Percentiles rank a stretch among this genome's conserved stretches.
These are phyloP conservation scores for Metrosideros polymorpha DNA, from an alignment of 441 rosid species.

Conservation along the genomic window DNA sequence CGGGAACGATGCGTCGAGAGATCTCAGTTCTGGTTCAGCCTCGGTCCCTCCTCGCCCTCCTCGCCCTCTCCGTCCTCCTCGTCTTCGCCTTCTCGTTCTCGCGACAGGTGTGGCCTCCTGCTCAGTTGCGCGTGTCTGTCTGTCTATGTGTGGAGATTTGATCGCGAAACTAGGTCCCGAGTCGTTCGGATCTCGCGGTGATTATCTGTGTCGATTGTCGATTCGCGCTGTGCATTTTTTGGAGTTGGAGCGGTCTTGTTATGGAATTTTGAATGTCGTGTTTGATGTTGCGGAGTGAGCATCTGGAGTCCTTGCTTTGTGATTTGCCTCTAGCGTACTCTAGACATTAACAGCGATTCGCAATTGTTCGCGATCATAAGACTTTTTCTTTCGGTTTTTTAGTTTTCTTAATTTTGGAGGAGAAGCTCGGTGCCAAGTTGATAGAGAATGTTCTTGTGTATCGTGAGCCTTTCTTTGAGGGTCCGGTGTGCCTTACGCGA, in stretches of 20 bases:
- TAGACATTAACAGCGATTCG: neutral
- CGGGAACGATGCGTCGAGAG: constrained; percentile 40
- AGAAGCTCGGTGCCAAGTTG: neutral
- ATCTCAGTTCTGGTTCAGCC: constrained; percentile 53
- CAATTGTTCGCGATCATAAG: neutral
- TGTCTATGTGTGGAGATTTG: neutral
- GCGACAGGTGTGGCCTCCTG: constrained; percentile 24
- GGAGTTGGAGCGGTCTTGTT: neutral
- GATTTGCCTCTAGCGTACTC: neutral
- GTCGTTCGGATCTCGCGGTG: neutral
- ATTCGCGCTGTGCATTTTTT: neutral
- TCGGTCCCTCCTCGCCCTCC: constrained; percentile 41
- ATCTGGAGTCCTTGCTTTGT: neutral
- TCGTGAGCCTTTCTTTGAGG: neutral
- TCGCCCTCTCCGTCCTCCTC: constrained; percentile 37
- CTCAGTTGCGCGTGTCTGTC: neutral
- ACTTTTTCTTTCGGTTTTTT: neutral
- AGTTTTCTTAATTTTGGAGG: neutral
- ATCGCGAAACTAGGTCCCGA: neutral
- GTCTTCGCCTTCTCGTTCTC: constrained; percentile 34
- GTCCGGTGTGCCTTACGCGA: neutral
- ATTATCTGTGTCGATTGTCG: neutral
- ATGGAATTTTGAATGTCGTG: neutral
- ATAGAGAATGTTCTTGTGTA: neutral
- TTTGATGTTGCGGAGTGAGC: neutral